These are phyloP conservation scores for Yarrowia sp. DNA, from an alignment of 805 yeast species.

Conservation along the genomic window DNA sequence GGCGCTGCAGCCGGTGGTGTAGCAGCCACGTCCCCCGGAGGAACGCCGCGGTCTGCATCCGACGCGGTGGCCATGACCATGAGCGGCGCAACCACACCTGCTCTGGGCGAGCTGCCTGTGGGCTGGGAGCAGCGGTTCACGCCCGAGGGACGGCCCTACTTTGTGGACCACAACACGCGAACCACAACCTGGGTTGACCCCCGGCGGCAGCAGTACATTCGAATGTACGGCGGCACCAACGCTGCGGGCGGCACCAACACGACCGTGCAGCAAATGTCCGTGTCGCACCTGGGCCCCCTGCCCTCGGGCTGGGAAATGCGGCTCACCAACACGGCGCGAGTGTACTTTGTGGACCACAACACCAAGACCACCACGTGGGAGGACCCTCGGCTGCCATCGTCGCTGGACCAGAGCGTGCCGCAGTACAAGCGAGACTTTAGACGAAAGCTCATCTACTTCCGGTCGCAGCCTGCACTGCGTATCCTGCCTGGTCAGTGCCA, in stretches of 20 bases:
- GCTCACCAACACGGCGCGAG: slow-evolving; percentile 97
- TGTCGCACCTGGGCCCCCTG: slow-evolving; percentile 94
- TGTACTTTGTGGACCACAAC: slow-evolving; percentile 97
- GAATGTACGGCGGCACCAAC: slow-evolving; percentile 78
- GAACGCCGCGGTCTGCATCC: slow-evolving; percentile 55
- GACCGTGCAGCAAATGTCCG: slow-evolving; percentile 97
- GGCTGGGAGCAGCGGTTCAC: slow-evolving; percentile 99
- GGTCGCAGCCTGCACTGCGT: slow-evolving; percentile 97
- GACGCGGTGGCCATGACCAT: slow-evolving; percentile 57
- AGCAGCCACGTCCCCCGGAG: slow-evolving; percentile 57
- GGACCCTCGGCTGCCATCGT: slow-evolving; percentile 97
- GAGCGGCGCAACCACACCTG: slow-evolving; percentile 84
- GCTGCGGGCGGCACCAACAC: slow-evolving; percentile 70
- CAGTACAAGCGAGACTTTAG: slow-evolving; percentile 99
- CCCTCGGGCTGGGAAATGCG: slow-evolving; percentile 99
- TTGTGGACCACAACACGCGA: slow-evolving; percentile 98
- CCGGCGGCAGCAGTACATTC: slow-evolving; percentile 96
- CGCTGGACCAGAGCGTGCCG: slow-evolving; percentile 97
- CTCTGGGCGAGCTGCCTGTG: slow-evolving; percentile 93
- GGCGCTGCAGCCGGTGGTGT: slow-evolving; percentile 51
- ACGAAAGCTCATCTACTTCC: slow-evolving; percentile 94
- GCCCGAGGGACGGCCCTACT: slow-evolving; percentile 97
- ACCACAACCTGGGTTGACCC: slow-evolving; percentile 99
- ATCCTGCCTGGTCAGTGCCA: slow-evolving; percentile 99
- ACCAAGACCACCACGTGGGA: slow-evolving; percentile 99